These are phyloP conservation scores for Pneumocystis sp. DNA, from an alignment of 1,139 yeast species.

Conservation along the genomic window DNA sequence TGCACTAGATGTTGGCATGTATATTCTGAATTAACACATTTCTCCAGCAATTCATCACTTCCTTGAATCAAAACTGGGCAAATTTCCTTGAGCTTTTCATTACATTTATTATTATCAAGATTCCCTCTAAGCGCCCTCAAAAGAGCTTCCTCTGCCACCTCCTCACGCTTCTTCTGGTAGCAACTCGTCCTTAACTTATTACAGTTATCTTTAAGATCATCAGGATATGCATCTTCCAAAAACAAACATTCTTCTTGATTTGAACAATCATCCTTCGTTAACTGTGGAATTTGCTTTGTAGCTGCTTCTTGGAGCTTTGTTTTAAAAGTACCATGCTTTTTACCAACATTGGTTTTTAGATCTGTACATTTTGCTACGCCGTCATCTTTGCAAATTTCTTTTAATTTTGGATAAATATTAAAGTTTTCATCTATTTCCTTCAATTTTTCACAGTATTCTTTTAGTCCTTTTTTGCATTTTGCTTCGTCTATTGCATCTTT, in stretches of 20 bases:
- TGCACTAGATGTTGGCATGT: not conserved
- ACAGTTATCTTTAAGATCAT: not conserved
- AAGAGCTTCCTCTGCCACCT: not conserved
- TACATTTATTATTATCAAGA: not conserved
- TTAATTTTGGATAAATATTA: not conserved
- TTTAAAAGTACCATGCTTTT: not conserved
- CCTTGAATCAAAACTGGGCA: not conserved
- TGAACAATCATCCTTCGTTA: not conserved
- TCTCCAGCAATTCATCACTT: not conserved
- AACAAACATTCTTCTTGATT: not conserved
- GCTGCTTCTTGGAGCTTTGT: not conserved
- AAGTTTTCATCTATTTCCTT: not conserved
- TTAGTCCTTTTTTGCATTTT: not conserved
- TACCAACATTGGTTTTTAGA: not conserved
- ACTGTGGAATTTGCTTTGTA: not conserved
- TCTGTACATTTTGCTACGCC: not conserved
- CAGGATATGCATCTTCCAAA: not conserved
- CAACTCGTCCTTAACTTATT: not conserved
- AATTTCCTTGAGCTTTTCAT: not conserved
- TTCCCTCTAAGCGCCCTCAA: not conserved
- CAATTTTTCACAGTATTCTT: not conserved
- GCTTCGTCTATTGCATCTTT: not conserved
- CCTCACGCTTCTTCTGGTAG: not conserved
- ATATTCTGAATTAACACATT: not conserved
- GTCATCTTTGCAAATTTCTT: not conserved